Evolutionary conservation across 1,284 basidiomycete genomes (phyloP), one percentile per base, ranked within the genome.

Genomic region (Ceratobasidium sp.): DNA sequence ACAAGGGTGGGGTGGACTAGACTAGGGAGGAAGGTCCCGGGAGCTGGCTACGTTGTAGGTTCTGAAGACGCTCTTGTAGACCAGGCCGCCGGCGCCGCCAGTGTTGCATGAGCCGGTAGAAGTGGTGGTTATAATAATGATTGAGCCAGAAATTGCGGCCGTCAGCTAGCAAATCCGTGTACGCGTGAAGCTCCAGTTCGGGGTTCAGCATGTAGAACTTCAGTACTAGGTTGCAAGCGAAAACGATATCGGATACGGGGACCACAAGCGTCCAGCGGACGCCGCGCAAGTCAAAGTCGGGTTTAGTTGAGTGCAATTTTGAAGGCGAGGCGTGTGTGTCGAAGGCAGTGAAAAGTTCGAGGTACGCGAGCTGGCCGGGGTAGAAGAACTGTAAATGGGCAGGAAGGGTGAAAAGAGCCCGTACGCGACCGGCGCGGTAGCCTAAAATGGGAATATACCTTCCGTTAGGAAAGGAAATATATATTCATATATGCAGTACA

Each of bases 361-460:
- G 39, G 52, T 67, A 67, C 0, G 52, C 52, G 16, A 67, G 42
- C 13, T 4, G 36, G 7, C 39, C 42, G 8, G 25, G 1, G 42
- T 23, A 56, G 4, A 27, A n/a, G n/a, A 46, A 33, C 1, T 21
- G 36, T 1, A 67, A 33, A 23, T 64, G 60, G 1, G 14, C 30
- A 4, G 60, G 60, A 1, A 64, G 39, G 1, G 60, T 53, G 46
- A 64, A 64, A 8, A 64, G 6, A 1, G 50, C 46, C 0, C 50
- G 60, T 9, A 64, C 50, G 33, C 52, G 62, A 21, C 52, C 62
- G 6, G 62, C 62, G 11, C 42, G 52, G 25, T 67, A 67, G n/a
- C 62, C 62, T 67, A 21, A 1, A 36, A 29, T 30, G 1, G n/a
- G 1, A n/a, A n/a, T n/a, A n/a, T n/a, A n/a, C n/a, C n/a, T n/a